phyloP scores from a whole-genome alignment of 1,284 basidiomycete species.

The Pterulicium gracile region DNA sequence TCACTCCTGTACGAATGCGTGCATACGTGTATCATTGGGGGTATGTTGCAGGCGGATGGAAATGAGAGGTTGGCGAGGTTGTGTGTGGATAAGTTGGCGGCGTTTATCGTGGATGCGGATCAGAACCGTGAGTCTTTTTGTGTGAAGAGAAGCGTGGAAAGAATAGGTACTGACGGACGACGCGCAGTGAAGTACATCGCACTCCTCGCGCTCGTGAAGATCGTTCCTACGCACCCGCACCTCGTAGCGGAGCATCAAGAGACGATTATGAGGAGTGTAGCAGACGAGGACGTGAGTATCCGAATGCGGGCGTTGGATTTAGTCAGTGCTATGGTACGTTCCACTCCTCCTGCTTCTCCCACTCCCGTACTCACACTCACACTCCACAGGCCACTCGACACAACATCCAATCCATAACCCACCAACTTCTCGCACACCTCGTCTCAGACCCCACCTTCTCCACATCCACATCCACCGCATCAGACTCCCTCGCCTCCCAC shows the following conservation, averaged over 20 bases:
- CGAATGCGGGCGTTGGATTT: conserved; percentile 92
- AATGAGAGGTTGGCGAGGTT: conserved; percentile 79
- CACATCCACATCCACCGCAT: conserved; percentile 45
- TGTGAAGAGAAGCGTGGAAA: conserved; percentile 4
- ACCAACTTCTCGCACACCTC: conserved; percentile 80
- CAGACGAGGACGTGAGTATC: conserved; percentile 92
- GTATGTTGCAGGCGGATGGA: conserved; percentile 78
- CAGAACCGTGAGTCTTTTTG: conserved; percentile 68
- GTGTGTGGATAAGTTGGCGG: conserved; percentile 90
- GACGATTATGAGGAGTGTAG: conserved; percentile 81
- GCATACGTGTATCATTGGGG: conserved; percentile 94
- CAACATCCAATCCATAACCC: conserved; percentile 84
- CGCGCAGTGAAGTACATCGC: conserved; percentile 90
- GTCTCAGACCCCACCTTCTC: conserved; percentile 43
- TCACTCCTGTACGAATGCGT: conserved; percentile 97
- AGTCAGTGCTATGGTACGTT: conserved; percentile 79
- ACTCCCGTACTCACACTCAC: too few species aligned
- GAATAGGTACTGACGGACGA: conserved; percentile 7
- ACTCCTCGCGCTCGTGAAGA: conserved; percentile 89
- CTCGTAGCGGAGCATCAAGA: conserved; percentile 90
- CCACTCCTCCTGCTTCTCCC: too few species aligned
- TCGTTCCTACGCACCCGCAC: conserved; percentile 87
- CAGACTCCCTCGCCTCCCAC: too few species aligned
- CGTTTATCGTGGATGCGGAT: conserved; percentile 87
- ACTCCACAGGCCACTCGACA: conserved; percentile 56